These are phyloP conservation scores for Fusarium devonianum DNA, from an alignment of 2,329 filamentous ascomycete genomes.

Conservation along the genomic window DNA sequence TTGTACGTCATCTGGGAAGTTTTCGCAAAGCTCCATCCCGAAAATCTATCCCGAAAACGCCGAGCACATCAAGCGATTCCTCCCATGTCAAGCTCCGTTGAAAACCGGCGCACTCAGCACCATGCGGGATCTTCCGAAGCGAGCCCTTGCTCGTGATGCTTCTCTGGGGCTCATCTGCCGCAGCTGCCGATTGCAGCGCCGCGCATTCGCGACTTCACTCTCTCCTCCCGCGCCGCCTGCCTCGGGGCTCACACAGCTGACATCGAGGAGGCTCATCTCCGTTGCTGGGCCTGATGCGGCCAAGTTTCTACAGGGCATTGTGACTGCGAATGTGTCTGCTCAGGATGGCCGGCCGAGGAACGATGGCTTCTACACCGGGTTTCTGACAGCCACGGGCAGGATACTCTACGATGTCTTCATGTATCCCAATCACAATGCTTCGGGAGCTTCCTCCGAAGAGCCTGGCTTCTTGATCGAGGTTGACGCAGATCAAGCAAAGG, in stretches of 20 bases:
- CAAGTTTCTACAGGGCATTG: constrained; percentile 86
- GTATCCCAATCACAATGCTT: constrained; percentile 65
- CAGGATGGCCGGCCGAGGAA: constrained; percentile 46
- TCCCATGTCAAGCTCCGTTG: not conserved
- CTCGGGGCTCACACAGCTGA: constrained; percentile 62
- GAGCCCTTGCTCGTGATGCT: constrained; percentile 25
- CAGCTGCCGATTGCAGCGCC: constrained; percentile 44
- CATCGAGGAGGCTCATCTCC: constrained; percentile 80
- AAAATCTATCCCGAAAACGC: constrained; percentile 20
- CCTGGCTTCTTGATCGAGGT: constrained; percentile 76
- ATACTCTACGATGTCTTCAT: constrained; percentile 91
- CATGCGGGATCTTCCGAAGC: constrained; percentile 39
- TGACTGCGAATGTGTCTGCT: constrained; percentile 67
- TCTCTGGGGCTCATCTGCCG: constrained; percentile 40
- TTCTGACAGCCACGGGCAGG: constrained; percentile 84
- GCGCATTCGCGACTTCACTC: constrained; percentile 43
- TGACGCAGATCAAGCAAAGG: constrained; percentile 70
- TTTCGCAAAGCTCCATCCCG: constrained; percentile 30
- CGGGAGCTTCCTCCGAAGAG: constrained; percentile 36
- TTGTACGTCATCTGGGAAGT: constrained; percentile 37
- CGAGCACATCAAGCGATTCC: not conserved
- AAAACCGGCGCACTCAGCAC: constrained; percentile 23
- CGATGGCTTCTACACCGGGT: constrained; percentile 77
- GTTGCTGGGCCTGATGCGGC: constrained; percentile 80
- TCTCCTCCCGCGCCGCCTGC: constrained; percentile 52